These are phyloP conservation scores for Mucor velutinosus DNA, from an alignment of 371 early-diverging fungal genomes.

Conservation along the genomic window DNA sequence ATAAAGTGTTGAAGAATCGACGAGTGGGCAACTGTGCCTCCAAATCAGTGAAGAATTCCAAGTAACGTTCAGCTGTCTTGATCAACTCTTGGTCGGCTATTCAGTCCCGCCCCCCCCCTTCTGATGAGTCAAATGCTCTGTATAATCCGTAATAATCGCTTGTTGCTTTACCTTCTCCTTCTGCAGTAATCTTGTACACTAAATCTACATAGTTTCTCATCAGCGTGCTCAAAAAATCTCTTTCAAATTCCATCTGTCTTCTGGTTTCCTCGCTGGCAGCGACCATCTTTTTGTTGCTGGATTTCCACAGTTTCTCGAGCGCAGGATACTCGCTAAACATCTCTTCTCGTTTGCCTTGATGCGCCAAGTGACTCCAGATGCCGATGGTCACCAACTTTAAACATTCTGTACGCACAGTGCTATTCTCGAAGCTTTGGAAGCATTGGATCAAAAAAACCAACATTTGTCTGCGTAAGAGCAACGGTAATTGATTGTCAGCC, in stretches of 20 bases:
- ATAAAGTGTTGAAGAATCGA: constrained; percentile 78
- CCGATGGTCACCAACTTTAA: constrained; percentile 74
- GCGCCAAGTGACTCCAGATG: constrained; percentile 73
- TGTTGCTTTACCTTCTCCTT: constrained; percentile 45
- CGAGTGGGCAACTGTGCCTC: constrained; percentile 90
- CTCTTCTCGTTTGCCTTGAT: constrained; percentile 46
- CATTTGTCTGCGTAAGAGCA: constrained; percentile 51
- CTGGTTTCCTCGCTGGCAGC: constrained; percentile 53
- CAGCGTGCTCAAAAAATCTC: constrained; percentile 60
- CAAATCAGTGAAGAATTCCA: constrained; percentile 87
- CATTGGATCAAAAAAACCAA: constrained; percentile 73
- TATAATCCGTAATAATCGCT: neutral
- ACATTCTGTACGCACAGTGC: constrained; percentile 71
- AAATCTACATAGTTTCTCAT: constrained; percentile 57
- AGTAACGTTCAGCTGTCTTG: constrained; percentile 67
- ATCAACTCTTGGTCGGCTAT: constrained; percentile 50
- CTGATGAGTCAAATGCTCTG: neutral
- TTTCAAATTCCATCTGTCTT: constrained; percentile 54
- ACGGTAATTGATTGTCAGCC: constrained; percentile 26
- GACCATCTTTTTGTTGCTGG: constrained; percentile 52
- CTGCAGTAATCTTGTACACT: constrained; percentile 57
- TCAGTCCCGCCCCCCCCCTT: no score
- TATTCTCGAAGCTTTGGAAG: constrained; percentile 83
- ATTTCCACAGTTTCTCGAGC: constrained; percentile 70
- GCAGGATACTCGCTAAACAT: constrained; percentile 62